Evolutionary conservation across 805 yeast genomes (phyloP).

Genomic region (Starmerella gropengiesseri): DNA sequence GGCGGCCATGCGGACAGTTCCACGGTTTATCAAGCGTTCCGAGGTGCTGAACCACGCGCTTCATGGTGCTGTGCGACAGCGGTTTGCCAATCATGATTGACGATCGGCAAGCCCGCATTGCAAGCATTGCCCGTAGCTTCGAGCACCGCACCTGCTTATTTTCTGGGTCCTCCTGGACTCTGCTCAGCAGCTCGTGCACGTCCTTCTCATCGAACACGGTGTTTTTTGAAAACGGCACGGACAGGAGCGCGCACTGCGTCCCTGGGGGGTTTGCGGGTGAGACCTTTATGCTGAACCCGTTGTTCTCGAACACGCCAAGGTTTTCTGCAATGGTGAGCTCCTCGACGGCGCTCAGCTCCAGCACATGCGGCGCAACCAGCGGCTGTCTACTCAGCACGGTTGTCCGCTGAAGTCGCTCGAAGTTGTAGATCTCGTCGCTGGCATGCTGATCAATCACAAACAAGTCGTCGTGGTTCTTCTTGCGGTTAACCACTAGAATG

Average conservation of each 20-base stretch:
- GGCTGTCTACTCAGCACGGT: conserved; percentile 58
- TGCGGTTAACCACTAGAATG: conserved; percentile 52
- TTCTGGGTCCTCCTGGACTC: conserved; percentile 48
- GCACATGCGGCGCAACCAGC: conserved; percentile 44
- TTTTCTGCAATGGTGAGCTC: conserved; percentile 61
- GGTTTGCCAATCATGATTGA: conserved; percentile 90
- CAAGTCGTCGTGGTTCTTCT: conserved; percentile 38
- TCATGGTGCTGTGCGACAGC: conserved; percentile 51
- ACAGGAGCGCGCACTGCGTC: conserved; percentile 39
- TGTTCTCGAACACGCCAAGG: conserved; percentile 44
- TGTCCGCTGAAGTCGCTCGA: conserved; percentile 52
- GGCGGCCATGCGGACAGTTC: conserved; percentile 93
- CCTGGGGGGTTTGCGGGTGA: conserved; percentile 49
- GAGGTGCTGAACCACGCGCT: conserved; percentile 52
- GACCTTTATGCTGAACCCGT: conserved; percentile 61
- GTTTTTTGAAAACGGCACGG: conserved; percentile 66
- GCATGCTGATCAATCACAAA: conserved; percentile 97
- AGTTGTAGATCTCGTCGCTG: conserved; percentile 88
- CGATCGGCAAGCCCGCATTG: conserved; percentile 89
- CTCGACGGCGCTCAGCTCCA: conserved; percentile 68
- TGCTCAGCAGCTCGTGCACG: conserved; percentile 64
- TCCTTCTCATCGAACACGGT: conserved; percentile 54
- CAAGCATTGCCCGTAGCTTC: conserved; percentile 73
- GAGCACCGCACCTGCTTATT: conserved; percentile 45
- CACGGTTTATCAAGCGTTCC: conserved; percentile 80